Evolutionary conservation across 225 moss, liverwort and hornwort genomes (phyloP).

Genomic region (Ulota crispa): DNA sequence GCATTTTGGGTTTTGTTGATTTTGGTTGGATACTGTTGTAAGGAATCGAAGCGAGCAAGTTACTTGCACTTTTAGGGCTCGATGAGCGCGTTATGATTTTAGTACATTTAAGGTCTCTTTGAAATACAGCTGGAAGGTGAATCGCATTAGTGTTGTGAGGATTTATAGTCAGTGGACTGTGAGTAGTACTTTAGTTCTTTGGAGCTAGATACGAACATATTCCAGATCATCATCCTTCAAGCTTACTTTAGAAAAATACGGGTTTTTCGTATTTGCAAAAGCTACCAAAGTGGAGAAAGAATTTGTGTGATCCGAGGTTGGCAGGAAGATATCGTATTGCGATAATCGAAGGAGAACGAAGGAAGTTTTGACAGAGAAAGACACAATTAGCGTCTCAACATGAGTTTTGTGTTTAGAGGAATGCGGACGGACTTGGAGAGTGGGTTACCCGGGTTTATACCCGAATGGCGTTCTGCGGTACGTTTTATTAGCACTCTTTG

Average conservation of each 20-base stretch:
- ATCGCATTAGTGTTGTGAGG: conserved; percentile 8
- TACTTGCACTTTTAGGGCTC: neutral
- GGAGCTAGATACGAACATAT: neutral
- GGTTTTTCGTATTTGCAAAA: neutral
- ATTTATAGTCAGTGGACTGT: neutral
- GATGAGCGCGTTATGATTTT: neutral
- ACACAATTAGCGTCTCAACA: conserved; percentile 10
- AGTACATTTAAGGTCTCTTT: neutral
- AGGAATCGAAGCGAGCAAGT: neutral
- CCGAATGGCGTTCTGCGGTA: conserved; percentile 63
- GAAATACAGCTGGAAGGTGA: neutral
- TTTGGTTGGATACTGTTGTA: neutral
- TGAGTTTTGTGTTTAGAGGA: conserved; percentile 77
- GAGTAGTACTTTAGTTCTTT: neutral
- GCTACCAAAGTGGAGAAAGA: neutral
- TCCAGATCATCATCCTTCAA: neutral
- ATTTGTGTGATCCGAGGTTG: neutral
- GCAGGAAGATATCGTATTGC: neutral
- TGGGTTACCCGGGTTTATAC: conserved; percentile 58
- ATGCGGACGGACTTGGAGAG: conserved; percentile 63
- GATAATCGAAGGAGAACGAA: neutral
- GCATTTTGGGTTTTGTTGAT: neutral
- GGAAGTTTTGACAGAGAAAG: neutral
- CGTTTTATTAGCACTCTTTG: neutral
- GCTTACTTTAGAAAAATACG: neutral